These are phyloP conservation scores for Aspergillus incahuasiensis DNA, from an alignment of 495 filamentous ascomycete species.

Conservation along the genomic window DNA sequence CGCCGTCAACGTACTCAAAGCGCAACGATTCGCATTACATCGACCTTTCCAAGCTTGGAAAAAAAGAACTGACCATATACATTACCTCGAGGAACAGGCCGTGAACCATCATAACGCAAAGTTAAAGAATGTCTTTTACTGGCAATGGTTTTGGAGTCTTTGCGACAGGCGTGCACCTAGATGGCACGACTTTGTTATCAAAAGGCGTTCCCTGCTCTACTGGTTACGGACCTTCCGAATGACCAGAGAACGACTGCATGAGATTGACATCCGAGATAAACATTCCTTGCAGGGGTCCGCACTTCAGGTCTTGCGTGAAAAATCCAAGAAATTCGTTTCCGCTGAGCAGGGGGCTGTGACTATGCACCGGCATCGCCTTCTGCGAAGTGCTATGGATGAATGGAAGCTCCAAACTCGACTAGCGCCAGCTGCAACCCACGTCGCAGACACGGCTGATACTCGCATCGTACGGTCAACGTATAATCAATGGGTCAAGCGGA, in stretches of 20 bases:
- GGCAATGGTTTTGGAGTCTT: conserved; percentile 54
- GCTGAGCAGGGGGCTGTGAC: conserved; percentile 30
- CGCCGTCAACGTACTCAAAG: conserved; percentile 62
- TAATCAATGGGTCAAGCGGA: conserved; percentile 47
- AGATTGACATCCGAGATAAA: conserved; percentile 32
- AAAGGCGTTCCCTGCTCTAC: conserved; percentile 41
- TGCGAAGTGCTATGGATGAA: conserved; percentile 29
- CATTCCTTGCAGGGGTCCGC: conserved; percentile 22
- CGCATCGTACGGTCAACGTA: conserved; percentile 48
- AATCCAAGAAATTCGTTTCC: conserved; percentile 23
- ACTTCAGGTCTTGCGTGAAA: conserved; percentile 32
- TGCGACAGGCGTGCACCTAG: conserved; percentile 51
- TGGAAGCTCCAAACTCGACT: conserved; percentile 43
- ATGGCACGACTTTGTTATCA: conserved; percentile 46
- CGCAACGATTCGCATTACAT: conserved; percentile 54
- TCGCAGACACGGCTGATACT: conserved; percentile 44
- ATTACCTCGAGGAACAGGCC: conserved; percentile 36
- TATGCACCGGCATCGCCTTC: conserved; percentile 27
- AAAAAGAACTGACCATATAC: conserved; percentile 32
- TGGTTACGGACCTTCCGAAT: conserved; percentile 44
- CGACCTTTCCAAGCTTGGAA: conserved; percentile 57
- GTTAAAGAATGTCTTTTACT: conserved; percentile 43
- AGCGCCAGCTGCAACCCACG: conserved; percentile 41
- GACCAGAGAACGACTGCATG: conserved; percentile 39
- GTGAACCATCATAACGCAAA: conserved; percentile 39